Evolutionary conservation across 352 stramenopile genomes (phyloP), one percentile per base, ranked within the genome.

Genomic region (Phytopythium chamaehyphon): DNA sequence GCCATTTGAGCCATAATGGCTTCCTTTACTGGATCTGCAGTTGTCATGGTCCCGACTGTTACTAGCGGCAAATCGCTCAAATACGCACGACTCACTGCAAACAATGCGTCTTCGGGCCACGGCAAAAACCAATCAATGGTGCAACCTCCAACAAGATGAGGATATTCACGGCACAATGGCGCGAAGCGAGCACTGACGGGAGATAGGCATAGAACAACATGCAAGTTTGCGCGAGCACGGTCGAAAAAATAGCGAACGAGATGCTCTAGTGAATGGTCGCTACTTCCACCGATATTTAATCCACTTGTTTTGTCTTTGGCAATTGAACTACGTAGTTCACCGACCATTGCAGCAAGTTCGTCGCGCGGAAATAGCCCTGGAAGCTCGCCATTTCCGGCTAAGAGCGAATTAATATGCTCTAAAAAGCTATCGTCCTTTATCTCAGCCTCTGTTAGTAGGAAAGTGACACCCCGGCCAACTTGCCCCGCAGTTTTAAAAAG

Each of bases 391-490:
- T 81, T 93, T 2, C 57, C 66, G 5, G 83, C 85, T 7, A 97
- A 61, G 8, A 97, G 67, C 50, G 71, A 73, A 53, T 97, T 97
- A 35, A 97, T 83, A 31, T 90, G 69, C 40, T 97, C 90, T 1
- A 97, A 52, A 57, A 97, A 97, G 1, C 66, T 70, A 24, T 97
- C 88, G 36, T 96, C 80, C 58, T 96, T 96, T 59, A 97, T 88
- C 54, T 97, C 86, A 1, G 73, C 71, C 51, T 97, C 89, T 0
- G 88, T 96, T 22, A 96, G 75, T 12, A 96, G 22, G 57, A 96
- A 96, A 9, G 88, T 79, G 1, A 92, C 74, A 8, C 71, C 70
- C 36, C 94, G 91, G 3, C 88, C 83, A 42, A 69, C 60, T 55
- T 94, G 83, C 11, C 89, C 88, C 0, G 81, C 80, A 19, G 76